A percentile compares a stretch with the other conserved stretches of the same genome.
Conservation (phyloP, 2,329 filamentous ascomycete genomes). For the Emydomyces testavorans region DNA sequence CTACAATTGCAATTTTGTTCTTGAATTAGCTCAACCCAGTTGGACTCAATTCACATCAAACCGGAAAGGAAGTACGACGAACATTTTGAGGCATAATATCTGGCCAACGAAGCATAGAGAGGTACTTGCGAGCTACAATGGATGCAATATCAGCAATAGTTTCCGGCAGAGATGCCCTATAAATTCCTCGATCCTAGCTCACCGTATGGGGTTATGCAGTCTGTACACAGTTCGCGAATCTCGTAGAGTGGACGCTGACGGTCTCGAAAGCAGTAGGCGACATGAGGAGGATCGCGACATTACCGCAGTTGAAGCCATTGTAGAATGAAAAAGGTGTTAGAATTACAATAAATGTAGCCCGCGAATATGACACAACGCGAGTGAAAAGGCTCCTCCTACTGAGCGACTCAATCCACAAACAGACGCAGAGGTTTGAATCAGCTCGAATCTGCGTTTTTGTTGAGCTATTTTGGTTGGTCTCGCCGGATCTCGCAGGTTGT, state of each 20-base stretch:
- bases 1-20: slow-evolving; percentile 41
- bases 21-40: neutral
- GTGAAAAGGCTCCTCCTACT: slow-evolving; percentile 4
- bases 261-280: slow-evolving; percentile 33
- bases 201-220: slow-evolving; percentile 35
- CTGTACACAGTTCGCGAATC: slow-evolving; percentile 36
- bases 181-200: slow-evolving; percentile 15
- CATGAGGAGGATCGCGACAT: slow-evolving; percentile 35
- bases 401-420: slow-evolving; percentile 1
- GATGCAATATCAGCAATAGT: neutral
- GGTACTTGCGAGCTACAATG: slow-evolving; percentile 36
- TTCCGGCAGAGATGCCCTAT: neutral
- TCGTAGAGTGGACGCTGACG: slow-evolving; percentile 35
- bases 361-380: neutral
- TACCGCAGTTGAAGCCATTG: slow-evolving; percentile 36
- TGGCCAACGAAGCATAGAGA: slow-evolving; percentile 48
- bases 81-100: slow-evolving; percentile 62
- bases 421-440: neutral
- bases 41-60: neutral
- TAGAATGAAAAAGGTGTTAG: slow-evolving; percentile 1
- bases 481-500: slow-evolving; percentile 8
- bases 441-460: slow-evolving; percentile 10
- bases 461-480: slow-evolving; percentile 14
- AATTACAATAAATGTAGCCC: neutral
- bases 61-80: slow-evolving; percentile 24